Conservation (phyloP, 2,329 filamentous ascomycete genomes). For the Ophiostoma himal-ulmi region DNA sequence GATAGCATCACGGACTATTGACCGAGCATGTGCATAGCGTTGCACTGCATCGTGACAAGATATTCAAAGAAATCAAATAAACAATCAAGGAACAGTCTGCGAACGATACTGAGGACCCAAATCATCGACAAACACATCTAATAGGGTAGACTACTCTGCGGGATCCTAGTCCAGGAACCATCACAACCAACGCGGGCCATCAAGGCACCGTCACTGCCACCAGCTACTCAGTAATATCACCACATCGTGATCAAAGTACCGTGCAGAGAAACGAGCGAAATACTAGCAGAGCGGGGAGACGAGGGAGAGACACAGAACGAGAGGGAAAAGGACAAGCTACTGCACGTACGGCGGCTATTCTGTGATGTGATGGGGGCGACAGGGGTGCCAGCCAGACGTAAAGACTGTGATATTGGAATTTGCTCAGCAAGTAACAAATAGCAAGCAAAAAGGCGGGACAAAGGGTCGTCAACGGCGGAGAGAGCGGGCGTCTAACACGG, state of each 20-base stretch:
- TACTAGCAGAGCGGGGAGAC: background rate
- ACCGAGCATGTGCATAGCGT: background rate
- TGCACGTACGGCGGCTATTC: conserved; percentile 25
- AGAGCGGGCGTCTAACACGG: conserved; percentile 22
- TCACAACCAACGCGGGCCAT: background rate
- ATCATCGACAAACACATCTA: background rate
- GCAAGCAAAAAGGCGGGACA: background rate
- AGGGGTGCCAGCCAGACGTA: background rate
- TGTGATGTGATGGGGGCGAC: conserved; percentile 21
- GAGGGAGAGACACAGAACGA: background rate
- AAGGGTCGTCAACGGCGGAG: background rate
- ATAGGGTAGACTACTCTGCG: background rate
- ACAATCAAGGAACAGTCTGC: no score
- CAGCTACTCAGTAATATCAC: background rate
- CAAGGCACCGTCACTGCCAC: background rate
- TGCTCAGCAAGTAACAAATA: no score
- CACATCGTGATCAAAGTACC: background rate
- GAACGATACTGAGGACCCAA: no score
- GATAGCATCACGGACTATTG: background rate
- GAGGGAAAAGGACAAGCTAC: conserved; percentile 12
- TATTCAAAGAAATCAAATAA: no score
- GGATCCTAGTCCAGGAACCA: background rate
- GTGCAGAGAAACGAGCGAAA: background rate
- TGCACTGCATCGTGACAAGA: background rate
- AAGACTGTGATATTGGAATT: background rate